These are phyloP conservation scores for Steccherinum ochraceum DNA, from an alignment of 768 basidiomycete genomes.

Conservation along the genomic window DNA sequence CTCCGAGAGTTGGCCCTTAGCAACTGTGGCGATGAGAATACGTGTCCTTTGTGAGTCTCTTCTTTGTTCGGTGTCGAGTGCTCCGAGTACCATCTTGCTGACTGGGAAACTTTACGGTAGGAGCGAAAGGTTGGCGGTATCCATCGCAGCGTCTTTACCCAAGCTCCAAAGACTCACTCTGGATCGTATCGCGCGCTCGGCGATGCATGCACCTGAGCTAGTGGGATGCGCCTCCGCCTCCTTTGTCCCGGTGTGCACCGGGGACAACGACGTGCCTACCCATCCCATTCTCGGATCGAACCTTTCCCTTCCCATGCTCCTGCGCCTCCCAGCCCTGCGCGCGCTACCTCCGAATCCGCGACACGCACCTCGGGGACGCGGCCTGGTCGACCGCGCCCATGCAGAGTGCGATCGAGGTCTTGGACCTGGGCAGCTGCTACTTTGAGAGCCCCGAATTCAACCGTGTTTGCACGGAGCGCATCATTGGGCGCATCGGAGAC, in stretches of 20 bases:
- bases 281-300: conserved; percentile 47
- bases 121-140: conserved; percentile 65
- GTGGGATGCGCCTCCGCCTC: conserved; percentile 46
- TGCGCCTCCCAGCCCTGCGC: conserved; percentile 53
- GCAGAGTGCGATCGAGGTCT: conserved; percentile 34
- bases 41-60: conserved; percentile 30
- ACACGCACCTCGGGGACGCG: conserved; percentile 64
- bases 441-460: conserved; percentile 50
- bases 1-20: conserved; percentile 42
- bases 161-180: conserved; percentile 51
- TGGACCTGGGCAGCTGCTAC: conserved; percentile 50
- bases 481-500: conserved; percentile 50
- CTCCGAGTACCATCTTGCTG: no score
- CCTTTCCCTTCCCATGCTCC: conserved; percentile 58
- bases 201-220: conserved; percentile 54
- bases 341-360: conserved; percentile 50
- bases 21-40: conserved; percentile 33
- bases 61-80: no score
- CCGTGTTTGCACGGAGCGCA: conserved; percentile 47
- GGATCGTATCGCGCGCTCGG: conserved; percentile 60
- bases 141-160: conserved; percentile 55
- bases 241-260: conserved; percentile 52
- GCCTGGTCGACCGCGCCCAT: conserved; percentile 43
- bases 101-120: conserved; percentile 24
- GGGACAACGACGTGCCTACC: conserved; percentile 53